A percentile compares a stretch with the other conserved stretches of the same genome.
Conservation (phyloP, 805 yeast species). For the Pichia thaimueangensis region DNA sequence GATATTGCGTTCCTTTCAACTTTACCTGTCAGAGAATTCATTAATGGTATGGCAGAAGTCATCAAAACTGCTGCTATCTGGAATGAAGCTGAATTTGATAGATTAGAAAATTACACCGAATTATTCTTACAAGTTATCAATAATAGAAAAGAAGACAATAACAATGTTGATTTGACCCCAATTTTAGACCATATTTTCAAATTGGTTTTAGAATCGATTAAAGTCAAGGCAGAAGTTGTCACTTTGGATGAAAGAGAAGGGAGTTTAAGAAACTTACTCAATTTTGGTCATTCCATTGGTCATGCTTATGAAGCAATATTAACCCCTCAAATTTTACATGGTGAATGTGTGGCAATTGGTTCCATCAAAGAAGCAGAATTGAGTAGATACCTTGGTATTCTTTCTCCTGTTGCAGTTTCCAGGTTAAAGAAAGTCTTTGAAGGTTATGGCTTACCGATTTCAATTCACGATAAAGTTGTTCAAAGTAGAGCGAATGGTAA, state of each 20-base stretch:
- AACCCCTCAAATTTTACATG: slow-evolving; percentile 94
- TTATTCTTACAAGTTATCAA: slow-evolving; percentile 63
- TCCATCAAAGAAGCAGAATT: slow-evolving; percentile 92
- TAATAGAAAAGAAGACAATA: slow-evolving; percentile 31
- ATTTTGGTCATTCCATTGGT: slow-evolving; percentile 96
- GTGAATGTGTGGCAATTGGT: slow-evolving; percentile 99
- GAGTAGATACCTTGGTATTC: slow-evolving; percentile 81
- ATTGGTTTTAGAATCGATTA: slow-evolving; percentile 78
- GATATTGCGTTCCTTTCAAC: slow-evolving; percentile 85
- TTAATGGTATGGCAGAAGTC: slow-evolving; percentile 98
- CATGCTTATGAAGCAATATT: slow-evolving; percentile 98
- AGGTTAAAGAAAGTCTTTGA: slow-evolving; percentile 75
- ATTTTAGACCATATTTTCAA: slow-evolving; percentile 70
- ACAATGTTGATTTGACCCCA: slow-evolving; percentile 54
- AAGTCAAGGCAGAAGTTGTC: slow-evolving; percentile 91
- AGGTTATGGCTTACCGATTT: slow-evolving; percentile 81
- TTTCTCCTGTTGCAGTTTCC: slow-evolving; percentile 91
- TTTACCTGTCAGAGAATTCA: slow-evolving; percentile 87
- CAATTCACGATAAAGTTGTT: slow-evolving; percentile 67
- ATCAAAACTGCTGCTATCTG: slow-evolving; percentile 97
- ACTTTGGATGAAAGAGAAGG: slow-evolving; percentile 93
- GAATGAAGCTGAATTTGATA: slow-evolving; percentile 81
- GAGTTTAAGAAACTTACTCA: slow-evolving; percentile 82
- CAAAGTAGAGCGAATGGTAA: slow-evolving; percentile 63
- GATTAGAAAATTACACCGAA: slow-evolving; percentile 74